phyloP scores from a whole-genome alignment of 2,329 filamentous ascomycete genomes.

The Cladosporium cucumerinum region DNA sequence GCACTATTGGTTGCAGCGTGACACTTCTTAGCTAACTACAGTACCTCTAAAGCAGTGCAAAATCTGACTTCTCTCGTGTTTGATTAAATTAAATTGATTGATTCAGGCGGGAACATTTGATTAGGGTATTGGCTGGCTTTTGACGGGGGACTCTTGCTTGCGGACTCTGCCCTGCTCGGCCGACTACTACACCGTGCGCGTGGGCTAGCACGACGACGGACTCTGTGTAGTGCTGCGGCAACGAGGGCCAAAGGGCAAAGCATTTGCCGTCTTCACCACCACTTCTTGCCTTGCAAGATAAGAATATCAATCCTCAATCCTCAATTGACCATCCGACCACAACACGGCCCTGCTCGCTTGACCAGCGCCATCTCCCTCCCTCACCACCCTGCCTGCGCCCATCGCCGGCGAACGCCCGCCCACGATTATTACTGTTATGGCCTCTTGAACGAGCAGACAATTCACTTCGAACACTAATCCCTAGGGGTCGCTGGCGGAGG shows the following conservation, averaged over 20 bases:
- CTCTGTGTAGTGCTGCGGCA: constrained; percentile 3
- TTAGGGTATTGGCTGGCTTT: background rate
- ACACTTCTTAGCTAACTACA: background rate
- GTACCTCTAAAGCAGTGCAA: background rate
- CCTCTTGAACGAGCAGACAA: constrained; percentile 7
- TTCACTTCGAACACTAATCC: constrained; percentile 3
- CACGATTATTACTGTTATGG: background rate
- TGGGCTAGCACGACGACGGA: background rate
- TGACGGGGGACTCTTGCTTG: background rate
- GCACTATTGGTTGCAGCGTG: background rate
- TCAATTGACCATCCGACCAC: background rate
- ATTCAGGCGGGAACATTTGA: background rate
- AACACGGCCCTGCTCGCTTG: background rate
- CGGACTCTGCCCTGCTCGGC: background rate
- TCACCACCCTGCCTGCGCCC: background rate
- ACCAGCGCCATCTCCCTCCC: background rate
- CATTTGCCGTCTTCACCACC: background rate
- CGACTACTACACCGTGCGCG: constrained; percentile 6
- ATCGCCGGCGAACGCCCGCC: background rate
- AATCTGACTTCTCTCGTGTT: background rate
- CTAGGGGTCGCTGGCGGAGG: background rate
- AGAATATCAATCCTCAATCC: background rate
- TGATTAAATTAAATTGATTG: background rate
- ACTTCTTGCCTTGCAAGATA: background rate
- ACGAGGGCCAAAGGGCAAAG: background rate